Evolutionary conservation across 2,329 filamentous ascomycete genomes (phyloP).

Genomic region (Coniochaeta sp.): DNA sequence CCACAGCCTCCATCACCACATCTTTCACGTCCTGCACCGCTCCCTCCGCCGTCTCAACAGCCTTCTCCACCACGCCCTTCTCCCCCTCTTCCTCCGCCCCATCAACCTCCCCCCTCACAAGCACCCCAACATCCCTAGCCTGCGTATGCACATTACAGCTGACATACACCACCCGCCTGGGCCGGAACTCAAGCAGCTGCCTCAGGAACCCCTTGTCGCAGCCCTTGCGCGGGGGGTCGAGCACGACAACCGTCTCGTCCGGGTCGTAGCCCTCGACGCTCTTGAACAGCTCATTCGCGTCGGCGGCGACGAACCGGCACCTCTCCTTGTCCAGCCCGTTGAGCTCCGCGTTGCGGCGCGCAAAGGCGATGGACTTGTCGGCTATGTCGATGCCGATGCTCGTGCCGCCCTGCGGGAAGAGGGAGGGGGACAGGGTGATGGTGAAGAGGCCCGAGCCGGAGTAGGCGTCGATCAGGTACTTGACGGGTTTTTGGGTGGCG

Average conservation of each 20-base stretch:
- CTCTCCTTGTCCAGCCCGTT: conserved; percentile 63
- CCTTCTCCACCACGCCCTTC: conserved; percentile 11
- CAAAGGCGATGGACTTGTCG: conserved; percentile 67
- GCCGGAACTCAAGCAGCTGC: conserved; percentile 73
- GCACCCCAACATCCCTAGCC: conserved; percentile 80
- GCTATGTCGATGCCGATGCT: conserved; percentile 90
- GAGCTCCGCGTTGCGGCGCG: conserved; percentile 66
- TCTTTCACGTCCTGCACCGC: not conserved
- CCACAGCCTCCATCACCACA: not conserved
- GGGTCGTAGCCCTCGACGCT: conserved; percentile 60
- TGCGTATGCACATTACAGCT: conserved; percentile 98
- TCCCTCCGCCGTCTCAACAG: not conserved
- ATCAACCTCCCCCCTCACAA: conserved; percentile 61
- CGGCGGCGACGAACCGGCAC: conserved; percentile 81
- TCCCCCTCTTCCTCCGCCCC: conserved; percentile 16
- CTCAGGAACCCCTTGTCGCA: conserved; percentile 78
- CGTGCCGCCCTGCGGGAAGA: conserved; percentile 61
- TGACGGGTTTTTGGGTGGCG: conserved; percentile 40
- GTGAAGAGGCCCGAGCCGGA: conserved; percentile 97
- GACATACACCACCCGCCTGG: conserved; percentile 80
- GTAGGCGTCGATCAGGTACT: conserved; percentile 94
- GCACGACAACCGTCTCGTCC: conserved; percentile 83
- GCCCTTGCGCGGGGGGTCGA: conserved; percentile 94
- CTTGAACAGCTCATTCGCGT: conserved; percentile 77
- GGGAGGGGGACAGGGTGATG: conserved; percentile 69